Conservation (phyloP, 2,329 filamentous ascomycete species). For the Cercospora sp. region DNA sequence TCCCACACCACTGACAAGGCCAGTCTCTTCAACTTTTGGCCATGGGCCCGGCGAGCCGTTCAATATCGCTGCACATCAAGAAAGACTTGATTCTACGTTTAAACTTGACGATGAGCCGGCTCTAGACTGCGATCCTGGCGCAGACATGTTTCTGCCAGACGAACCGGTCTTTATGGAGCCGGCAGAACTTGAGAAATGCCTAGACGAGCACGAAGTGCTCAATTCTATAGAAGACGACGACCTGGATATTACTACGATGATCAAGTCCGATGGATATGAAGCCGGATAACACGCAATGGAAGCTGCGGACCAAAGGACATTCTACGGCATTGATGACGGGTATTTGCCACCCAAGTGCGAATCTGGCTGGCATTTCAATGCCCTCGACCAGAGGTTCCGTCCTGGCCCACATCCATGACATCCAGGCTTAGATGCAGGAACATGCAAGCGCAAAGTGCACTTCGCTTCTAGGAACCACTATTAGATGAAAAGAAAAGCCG, state of each 20-base stretch:
- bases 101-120: slow-evolving; percentile 10
- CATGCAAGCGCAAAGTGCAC: neutral
- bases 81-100: slow-evolving; percentile 12
- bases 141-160: slow-evolving; percentile 9
- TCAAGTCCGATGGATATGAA: slow-evolving; percentile 12
- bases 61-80: slow-evolving; percentile 13
- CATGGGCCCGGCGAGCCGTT: slow-evolving; percentile 14
- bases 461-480: neutral
- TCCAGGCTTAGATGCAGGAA: neutral
- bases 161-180: slow-evolving; percentile 10
- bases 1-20: slow-evolving; percentile 16
- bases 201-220: slow-evolving; percentile 14
- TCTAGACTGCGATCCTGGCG: neutral
- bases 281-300: neutral
- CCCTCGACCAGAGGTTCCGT: neutral
- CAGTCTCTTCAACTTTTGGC: slow-evolving; percentile 17
- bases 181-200: slow-evolving; percentile 12
- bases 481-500: slow-evolving; percentile 13
- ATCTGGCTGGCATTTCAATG: neutral
- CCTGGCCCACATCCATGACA: neutral
- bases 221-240: slow-evolving; percentile 14
- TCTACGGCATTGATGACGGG: neutral
- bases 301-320: too few species aligned
- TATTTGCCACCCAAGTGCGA: neutral
- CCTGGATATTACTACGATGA: slow-evolving; percentile 13